phyloP scores from a whole-genome alignment of 495 filamentous ascomycete species.

The Usnea hakonensis region DNA sequence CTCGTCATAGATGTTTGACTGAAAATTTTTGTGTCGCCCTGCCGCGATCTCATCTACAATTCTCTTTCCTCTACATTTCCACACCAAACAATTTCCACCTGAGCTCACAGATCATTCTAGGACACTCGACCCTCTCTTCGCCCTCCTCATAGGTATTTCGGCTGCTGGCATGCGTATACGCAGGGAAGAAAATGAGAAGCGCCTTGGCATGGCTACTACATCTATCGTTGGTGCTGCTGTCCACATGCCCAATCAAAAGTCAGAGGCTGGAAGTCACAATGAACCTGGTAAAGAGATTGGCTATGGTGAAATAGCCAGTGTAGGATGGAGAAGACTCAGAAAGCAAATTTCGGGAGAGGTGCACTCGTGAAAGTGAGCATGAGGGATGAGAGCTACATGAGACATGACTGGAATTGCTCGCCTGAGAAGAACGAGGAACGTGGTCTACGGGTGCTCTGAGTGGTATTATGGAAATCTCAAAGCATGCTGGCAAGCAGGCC shows the following conservation, averaged over 20 bases:
- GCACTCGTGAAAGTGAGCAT: background rate
- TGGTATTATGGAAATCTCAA: background rate
- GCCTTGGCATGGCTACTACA: constrained; percentile 30
- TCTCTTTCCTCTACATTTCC: background rate
- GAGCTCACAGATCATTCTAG: constrained; percentile 33
- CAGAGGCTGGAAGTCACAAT: constrained; percentile 24
- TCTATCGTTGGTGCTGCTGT: constrained; percentile 23
- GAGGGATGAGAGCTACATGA: background rate
- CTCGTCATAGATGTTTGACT: background rate
- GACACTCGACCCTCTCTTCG: constrained; percentile 78
- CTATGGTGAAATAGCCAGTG: constrained; percentile 29
- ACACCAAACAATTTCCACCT: background rate
- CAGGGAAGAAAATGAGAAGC: constrained; percentile 68
- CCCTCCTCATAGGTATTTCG: constrained; percentile 66
- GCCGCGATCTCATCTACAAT: background rate
- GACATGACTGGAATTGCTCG: background rate
- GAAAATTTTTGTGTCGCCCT: too few relatives aligned
- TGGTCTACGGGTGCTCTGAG: background rate
- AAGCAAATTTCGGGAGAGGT: background rate
- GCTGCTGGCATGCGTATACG: constrained; percentile 52
- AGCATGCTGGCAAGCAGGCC: background rate
- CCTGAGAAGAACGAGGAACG: background rate
- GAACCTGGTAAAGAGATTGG: constrained; percentile 25
- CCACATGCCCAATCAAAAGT: constrained; percentile 26
- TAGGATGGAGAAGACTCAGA: constrained; percentile 19